phyloP scores from a whole-genome alignment of 2,329 filamentous ascomycete genomes.

The Fusarium chuoi region DNA sequence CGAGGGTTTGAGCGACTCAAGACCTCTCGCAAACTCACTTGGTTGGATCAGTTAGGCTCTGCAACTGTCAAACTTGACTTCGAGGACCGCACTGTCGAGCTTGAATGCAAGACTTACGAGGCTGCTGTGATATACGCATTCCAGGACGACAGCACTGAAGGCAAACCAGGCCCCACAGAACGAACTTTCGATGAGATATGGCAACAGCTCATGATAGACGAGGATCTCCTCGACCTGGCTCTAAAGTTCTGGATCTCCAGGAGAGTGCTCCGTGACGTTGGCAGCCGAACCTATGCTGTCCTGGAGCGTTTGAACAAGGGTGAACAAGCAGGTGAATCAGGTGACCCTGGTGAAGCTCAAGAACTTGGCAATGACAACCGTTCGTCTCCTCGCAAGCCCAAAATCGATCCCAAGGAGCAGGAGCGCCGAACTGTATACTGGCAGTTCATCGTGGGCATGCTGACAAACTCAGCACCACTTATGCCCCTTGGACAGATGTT shows the following conservation, averaged over 20 bases:
- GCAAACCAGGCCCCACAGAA: slow-evolving; percentile 48
- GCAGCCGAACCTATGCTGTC: slow-evolving; percentile 70
- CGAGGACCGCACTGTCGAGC: slow-evolving; percentile 77
- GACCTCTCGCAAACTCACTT: slow-evolving; percentile 84
- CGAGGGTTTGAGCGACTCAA: slow-evolving; percentile 83
- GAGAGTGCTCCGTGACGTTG: slow-evolving; percentile 69
- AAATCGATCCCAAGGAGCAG: slow-evolving; percentile 72
- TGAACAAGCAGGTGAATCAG: slow-evolving; percentile 42
- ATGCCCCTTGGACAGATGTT: slow-evolving; percentile 85
- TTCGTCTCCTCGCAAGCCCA: slow-evolving; percentile 61
- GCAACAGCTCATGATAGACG: slow-evolving; percentile 74
- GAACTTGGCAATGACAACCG: slow-evolving; percentile 43
- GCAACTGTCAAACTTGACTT: slow-evolving; percentile 85
- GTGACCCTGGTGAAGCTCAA: slow-evolving; percentile 45
- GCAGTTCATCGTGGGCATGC: slow-evolving; percentile 93
- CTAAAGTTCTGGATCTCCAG: slow-evolving; percentile 78
- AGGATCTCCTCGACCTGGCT: slow-evolving; percentile 74
- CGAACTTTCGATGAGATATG: slow-evolving; percentile 65
- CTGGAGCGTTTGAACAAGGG: slow-evolving; percentile 68
- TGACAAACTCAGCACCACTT: slow-evolving; percentile 84
- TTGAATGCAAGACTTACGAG: slow-evolving; percentile 84
- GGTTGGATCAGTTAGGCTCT: slow-evolving; percentile 84
- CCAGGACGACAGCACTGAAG: slow-evolving; percentile 57
- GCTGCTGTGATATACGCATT: slow-evolving; percentile 90
- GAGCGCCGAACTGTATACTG: slow-evolving; percentile 76